Evolutionary conservation across 2,329 filamentous ascomycete species (phyloP), one percentile per base, ranked within the genome.

Genomic region (Malbranchea zuffiana): DNA sequence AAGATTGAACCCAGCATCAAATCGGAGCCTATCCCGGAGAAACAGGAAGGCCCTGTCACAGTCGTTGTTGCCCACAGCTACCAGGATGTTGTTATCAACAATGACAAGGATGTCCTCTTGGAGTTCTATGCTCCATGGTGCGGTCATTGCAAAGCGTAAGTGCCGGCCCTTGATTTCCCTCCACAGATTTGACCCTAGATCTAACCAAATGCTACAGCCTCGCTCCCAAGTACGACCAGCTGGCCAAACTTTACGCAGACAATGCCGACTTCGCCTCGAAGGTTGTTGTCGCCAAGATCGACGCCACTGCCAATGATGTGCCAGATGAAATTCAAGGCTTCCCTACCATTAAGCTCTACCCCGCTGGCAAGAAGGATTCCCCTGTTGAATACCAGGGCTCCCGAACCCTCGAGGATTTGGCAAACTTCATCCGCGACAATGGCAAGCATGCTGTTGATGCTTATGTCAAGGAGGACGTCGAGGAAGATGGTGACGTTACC

Each of bases 341-440:
- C 81, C 90, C 90, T 40, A 98, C 90, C 62, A 95, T 98, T 75
- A 96, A 96, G 76, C 76, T 98, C 50, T 98, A 78, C 81, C 76
- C 84, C 47, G 90, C 90, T 52, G 87, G 86, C 55, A 72, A 74
- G 65, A 98, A 98, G 78, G 72, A 74, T 56, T 69, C 77, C 50
- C 83, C 90, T 42, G 64, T 95, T 46, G 84, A 85, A 52, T 98
- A 95, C 75, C 74, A 71, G 47, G 90, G 90, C 52, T 75, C 80
- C 47, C 85, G 90, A 55, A 90, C 85, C 38, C 68, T 95, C 39
- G 84, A 94, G 69, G 90, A 96, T 60, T 75, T 98, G 43, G 80
- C 83, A 55, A 74, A 80, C 54, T 98, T 98, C 69, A 75, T 98
- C 63, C 79, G 84, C 66, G 86, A 95, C 72, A 93, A 90, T 62